phyloP scores from a whole-genome alignment of 768 basidiomycete genomes.

The Mycena haematopus region DNA sequence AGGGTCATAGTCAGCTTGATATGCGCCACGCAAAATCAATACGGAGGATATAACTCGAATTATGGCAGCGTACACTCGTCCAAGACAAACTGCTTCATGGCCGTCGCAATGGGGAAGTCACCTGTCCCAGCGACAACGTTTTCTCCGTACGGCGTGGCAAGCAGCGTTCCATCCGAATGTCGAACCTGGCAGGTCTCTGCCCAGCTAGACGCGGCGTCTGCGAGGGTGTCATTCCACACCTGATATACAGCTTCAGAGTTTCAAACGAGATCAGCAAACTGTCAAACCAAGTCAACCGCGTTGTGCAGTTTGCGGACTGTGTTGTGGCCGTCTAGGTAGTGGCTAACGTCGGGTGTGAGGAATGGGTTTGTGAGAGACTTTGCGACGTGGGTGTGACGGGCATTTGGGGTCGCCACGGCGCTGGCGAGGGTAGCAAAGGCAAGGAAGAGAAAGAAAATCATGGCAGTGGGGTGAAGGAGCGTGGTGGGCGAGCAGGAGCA shows the following conservation, averaged over 20 bases:
- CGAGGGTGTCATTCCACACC: constrained; percentile 55
- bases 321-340: constrained; percentile 54
- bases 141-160: constrained; percentile 54
- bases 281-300: constrained; percentile 43
- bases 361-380: neutral
- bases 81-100: constrained; percentile 54
- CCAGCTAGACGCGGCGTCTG: constrained; percentile 55
- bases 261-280: neutral
- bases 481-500: constrained; percentile 41
- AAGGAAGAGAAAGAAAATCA: constrained; percentile 40
- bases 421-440: constrained; percentile 33
- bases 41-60: neutral
- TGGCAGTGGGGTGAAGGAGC: constrained; percentile 40
- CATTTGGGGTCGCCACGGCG: constrained; percentile 27
- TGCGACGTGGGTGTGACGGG: constrained; percentile 10
- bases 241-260: neutral
- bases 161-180: constrained; percentile 53
- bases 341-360: constrained; percentile 2
- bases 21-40: no score
- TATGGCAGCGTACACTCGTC: constrained; percentile 50
- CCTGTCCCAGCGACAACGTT: constrained; percentile 63
- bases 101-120: constrained; percentile 46
- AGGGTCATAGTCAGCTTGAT: constrained; percentile 50
- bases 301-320: constrained; percentile 48
- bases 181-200: constrained; percentile 55